Evolutionary conservation across 371 early-diverging fungal genomes (phyloP).

Genomic region (Mucor velutinosus): DNA sequence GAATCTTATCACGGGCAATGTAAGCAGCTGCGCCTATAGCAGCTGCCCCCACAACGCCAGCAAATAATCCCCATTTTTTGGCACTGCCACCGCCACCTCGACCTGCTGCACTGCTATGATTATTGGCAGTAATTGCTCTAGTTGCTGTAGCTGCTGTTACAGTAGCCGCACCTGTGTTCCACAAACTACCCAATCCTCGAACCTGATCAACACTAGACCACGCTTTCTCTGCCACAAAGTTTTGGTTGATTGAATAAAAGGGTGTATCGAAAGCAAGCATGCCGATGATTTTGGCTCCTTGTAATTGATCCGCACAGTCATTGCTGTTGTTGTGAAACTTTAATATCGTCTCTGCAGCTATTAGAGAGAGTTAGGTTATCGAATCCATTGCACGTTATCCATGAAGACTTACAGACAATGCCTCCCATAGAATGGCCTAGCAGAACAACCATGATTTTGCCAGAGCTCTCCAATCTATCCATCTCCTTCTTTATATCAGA

Average conservation of each 20-base stretch:
- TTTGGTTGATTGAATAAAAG: conserved; percentile 57
- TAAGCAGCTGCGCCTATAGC: conserved; percentile 55
- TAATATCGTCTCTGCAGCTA: conserved; percentile 65
- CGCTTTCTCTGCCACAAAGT: conserved; percentile 44
- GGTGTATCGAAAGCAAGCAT: conserved; percentile 66
- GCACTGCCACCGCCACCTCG: background rate
- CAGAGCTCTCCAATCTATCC: conserved; percentile 23
- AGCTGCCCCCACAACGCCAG: conserved; percentile 56
- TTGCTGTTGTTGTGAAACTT: conserved; percentile 21
- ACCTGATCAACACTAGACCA: conserved; percentile 21
- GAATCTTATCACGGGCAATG: conserved; percentile 40
- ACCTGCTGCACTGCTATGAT: background rate
- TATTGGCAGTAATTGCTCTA: conserved; percentile 5
- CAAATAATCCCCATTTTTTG: conserved; percentile 51
- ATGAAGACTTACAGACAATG: conserved; percentile 55
- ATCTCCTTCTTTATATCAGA: conserved; percentile 28
- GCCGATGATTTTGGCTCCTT: conserved; percentile 47
- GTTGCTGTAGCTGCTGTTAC: conserved; percentile 12
- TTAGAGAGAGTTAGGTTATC: background rate
- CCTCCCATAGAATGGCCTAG: conserved; percentile 70
- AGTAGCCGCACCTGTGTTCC: conserved; percentile 29
- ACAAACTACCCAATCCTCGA: conserved; percentile 17
- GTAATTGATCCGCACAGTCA: conserved; percentile 18
- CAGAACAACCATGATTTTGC: conserved; percentile 41
- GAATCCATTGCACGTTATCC: background rate